Conservation (phyloP, 208 protist genomes). For the Trypanosoma platydactyli region DNA sequence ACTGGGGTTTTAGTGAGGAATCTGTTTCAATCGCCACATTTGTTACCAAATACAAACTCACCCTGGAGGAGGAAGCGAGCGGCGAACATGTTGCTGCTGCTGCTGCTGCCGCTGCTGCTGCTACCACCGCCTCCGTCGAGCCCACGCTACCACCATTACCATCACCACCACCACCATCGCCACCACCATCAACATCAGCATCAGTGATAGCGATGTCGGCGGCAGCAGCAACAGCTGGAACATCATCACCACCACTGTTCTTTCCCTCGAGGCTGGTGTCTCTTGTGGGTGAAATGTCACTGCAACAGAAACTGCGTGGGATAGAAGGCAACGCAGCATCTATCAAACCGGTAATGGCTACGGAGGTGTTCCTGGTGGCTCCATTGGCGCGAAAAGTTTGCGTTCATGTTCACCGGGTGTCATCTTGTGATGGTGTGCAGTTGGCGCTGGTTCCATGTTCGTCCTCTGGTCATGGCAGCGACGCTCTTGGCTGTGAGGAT, state of each 20-base stretch:
- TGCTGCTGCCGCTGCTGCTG: neutral
- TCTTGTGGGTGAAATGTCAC: neutral
- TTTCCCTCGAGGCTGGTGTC: neutral
- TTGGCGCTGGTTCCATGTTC: conserved; percentile 20
- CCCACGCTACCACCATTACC: neutral
- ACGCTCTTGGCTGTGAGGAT: conserved; percentile 6
- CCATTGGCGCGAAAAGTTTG: conserved; percentile 23
- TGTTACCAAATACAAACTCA: conserved; percentile 26
- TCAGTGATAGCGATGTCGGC: neutral
- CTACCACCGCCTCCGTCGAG: neutral
- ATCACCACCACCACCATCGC: neutral
- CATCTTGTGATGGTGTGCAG: conserved; percentile 22
- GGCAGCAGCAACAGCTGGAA: too few species aligned
- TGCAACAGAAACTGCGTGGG: neutral
- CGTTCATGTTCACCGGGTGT: conserved; percentile 15
- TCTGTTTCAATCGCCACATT: conserved; percentile 26
- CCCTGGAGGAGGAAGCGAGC: neutral
- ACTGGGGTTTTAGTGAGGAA: conserved; percentile 3
- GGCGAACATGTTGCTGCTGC: neutral
- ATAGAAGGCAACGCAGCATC: neutral
- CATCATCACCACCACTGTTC: neutral
- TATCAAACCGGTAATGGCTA: conserved; percentile 14
- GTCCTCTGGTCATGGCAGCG: conserved; percentile 5
- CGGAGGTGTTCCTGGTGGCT: conserved; percentile 26
- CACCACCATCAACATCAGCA: neutral